A percentile compares a stretch with the other conserved stretches of the same genome.
These are phyloP conservation scores for Leccinum pachyderme DNA, from an alignment of 1,284 basidiomycete species.

Conservation along the genomic window DNA sequence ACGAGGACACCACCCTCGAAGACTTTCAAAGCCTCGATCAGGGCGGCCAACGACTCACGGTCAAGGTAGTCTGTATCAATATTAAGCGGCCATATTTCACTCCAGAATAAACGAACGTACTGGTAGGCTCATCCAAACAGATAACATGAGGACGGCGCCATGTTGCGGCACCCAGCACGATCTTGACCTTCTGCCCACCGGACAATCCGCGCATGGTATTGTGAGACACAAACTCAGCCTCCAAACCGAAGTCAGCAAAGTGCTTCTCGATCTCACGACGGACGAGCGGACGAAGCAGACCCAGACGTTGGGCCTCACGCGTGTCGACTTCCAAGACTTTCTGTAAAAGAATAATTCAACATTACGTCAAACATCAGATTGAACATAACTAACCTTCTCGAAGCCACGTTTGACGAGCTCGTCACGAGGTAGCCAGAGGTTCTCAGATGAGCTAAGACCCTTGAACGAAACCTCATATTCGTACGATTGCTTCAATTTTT, in stretches of 20 bases:
- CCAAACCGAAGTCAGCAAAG: conserved; percentile 95
- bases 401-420: conserved; percentile 97
- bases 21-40: conserved; percentile 93
- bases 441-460: conserved; percentile 88
- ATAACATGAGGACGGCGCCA: conserved; percentile 98
- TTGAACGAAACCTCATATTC: conserved; percentile 98
- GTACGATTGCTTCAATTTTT: conserved; percentile 99
- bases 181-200: conserved; percentile 99
- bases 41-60: conserved; percentile 94
- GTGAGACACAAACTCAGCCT: conserved; percentile 95
- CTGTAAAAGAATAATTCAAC: conserved; percentile 34
- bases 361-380: neutral
- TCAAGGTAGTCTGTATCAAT: conserved; percentile 81
- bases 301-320: conserved; percentile 94
- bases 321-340: conserved; percentile 97
- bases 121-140: conserved; percentile 97
- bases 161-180: conserved; percentile 96
- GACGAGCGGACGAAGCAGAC: conserved; percentile 93
- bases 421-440: conserved; percentile 95
- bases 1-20: conserved; percentile 97
- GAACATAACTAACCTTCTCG: conserved; percentile 68
- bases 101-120: conserved; percentile 40
- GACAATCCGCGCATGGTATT: conserved; percentile 97
- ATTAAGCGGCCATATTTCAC: conserved; percentile 2
- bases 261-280: conserved; percentile 98